These are phyloP conservation scores for Calcarisporium arbuscula DNA, from an alignment of 2,329 filamentous ascomycete genomes.

Conservation along the genomic window DNA sequence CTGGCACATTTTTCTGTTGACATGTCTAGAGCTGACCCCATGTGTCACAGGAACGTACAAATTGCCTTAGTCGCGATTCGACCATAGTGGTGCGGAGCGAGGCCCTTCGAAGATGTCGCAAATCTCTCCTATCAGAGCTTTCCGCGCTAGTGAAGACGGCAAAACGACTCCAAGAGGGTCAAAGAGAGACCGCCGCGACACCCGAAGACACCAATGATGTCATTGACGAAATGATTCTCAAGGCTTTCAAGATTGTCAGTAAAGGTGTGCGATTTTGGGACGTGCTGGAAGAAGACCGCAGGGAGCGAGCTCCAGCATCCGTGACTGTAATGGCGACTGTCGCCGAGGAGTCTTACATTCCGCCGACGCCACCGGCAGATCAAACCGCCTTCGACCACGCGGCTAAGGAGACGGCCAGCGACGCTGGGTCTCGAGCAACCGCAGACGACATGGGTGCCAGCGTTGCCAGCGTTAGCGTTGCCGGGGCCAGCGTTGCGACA, in stretches of 20 bases:
- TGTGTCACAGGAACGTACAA: constrained; percentile 67
- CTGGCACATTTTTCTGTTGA: background rate
- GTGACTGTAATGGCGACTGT: constrained; percentile 57
- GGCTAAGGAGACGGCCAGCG: constrained; percentile 21
- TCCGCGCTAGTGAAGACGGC: constrained; percentile 84
- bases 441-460: constrained; percentile 26
- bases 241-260: constrained; percentile 90
- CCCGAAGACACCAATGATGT: constrained; percentile 63
- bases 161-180: constrained; percentile 74
- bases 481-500: constrained; percentile 23
- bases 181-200: constrained; percentile 41
- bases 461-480: constrained; percentile 12
- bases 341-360: constrained; percentile 50
- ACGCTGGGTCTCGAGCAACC: constrained; percentile 34
- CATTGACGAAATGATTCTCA: constrained; percentile 87
- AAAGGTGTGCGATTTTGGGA: constrained; percentile 87
- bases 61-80: constrained; percentile 81
- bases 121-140: constrained; percentile 81
- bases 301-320: constrained; percentile 42
- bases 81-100: constrained; percentile 68
- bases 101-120: constrained; percentile 70
- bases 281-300: constrained; percentile 63
- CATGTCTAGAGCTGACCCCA: constrained; percentile 8
- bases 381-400: constrained; percentile 41
- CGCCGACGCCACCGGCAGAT: constrained; percentile 59